Conservation (phyloP, 345 rosid genomes). For the Sapria himalayana region DNA sequence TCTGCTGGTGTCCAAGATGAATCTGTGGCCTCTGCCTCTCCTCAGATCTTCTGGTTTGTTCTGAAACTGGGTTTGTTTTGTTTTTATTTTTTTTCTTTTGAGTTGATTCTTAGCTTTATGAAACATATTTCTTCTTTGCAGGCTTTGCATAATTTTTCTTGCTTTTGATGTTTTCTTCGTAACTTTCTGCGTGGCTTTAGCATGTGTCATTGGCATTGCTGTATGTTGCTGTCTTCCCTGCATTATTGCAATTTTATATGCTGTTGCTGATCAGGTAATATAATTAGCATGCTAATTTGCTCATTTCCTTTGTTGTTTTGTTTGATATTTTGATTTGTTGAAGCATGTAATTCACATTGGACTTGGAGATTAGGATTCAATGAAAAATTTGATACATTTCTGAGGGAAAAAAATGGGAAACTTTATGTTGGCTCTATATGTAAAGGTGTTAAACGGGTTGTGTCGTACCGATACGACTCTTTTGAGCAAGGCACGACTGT, state of each 20-base stretch:
- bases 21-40: conserved; percentile 40
- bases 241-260: conserved; percentile 85
- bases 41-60: conserved; percentile 78
- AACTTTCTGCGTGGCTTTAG: conserved; percentile 83
- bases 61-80: not conserved
- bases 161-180: conserved; percentile 97
- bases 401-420: no score
- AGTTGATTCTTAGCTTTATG: conserved; percentile 8
- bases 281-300: no score
- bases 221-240: conserved; percentile 98
- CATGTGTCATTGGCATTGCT: conserved; percentile 87
- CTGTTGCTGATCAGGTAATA: conserved; percentile 86
- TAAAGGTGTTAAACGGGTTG: no score
- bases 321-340: no score
- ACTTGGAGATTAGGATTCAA: no score
- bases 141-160: conserved; percentile 83
- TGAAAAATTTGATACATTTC: no score
- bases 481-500: no score
- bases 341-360: no score
- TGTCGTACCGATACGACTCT: no score
- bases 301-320: no score
- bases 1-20: conserved; percentile 88
- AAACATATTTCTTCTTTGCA: conserved; percentile 17
- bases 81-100: conserved; percentile 1
- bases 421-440: no score